Conservation (phyloP, 1,139 yeast species). For the Saccharomyces hybrid region DNA sequence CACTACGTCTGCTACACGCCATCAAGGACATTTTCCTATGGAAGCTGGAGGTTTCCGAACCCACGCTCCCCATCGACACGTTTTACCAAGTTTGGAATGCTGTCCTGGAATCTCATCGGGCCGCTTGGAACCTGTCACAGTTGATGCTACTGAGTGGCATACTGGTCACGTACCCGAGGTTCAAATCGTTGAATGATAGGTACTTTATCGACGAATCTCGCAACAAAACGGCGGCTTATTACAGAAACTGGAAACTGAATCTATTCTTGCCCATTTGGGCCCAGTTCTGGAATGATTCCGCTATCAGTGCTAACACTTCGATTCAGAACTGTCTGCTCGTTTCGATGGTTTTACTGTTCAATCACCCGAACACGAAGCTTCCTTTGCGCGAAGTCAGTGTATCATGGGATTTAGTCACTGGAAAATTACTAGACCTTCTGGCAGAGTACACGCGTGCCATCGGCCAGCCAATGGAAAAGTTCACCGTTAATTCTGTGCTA, state of each 20-base stretch:
- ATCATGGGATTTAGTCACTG: neutral
- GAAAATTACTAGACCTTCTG: neutral
- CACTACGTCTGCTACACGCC: constrained; percentile 15
- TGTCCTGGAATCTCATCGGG: constrained; percentile 8
- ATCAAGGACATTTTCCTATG: constrained; percentile 21
- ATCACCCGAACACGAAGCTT: neutral
- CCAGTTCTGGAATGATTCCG: constrained; percentile 4
- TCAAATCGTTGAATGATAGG: constrained; percentile 13
- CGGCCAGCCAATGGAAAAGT: neutral
- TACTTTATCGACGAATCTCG: constrained; percentile 21
- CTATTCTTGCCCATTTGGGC: constrained; percentile 22
- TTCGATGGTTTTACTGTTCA: neutral
- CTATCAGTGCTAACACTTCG: neutral
- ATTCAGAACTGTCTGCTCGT: neutral
- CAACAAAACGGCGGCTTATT: constrained; percentile 11
- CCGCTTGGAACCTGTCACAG: constrained; percentile 20
- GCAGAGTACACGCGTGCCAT: neutral
- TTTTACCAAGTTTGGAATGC: constrained; percentile 23
- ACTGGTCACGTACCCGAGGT: constrained; percentile 15
- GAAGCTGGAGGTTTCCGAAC: constrained; percentile 30
- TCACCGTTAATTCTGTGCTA: neutral
- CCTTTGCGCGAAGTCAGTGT: neutral
- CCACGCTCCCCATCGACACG: constrained; percentile 15
- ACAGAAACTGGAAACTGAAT: constrained; percentile 17
- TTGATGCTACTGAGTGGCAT: constrained; percentile 22